Conservation (phyloP, 2,329 filamentous ascomycete genomes). For the Botryotinia calthae region DNA sequence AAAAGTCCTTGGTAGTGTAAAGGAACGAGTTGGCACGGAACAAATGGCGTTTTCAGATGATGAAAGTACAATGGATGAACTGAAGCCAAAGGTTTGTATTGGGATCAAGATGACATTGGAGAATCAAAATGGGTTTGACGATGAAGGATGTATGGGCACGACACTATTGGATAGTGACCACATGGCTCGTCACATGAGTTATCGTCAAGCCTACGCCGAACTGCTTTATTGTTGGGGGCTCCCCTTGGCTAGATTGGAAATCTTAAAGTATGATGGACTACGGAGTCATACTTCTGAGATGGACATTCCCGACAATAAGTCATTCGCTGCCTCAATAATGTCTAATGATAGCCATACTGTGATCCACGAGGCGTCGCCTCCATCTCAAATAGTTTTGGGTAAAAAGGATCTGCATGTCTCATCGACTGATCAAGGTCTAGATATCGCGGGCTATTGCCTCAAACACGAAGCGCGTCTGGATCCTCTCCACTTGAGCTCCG, state of each 20-base stretch:
- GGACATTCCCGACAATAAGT: conserved; percentile 34
- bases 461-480: conserved; percentile 62
- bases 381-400: conserved; percentile 55
- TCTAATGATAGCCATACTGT: conserved; percentile 33
- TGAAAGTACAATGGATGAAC: conserved; percentile 29
- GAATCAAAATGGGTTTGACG: conserved; percentile 65
- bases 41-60: conserved; percentile 37
- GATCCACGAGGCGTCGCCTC: conserved; percentile 29
- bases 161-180: conserved; percentile 54
- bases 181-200: conserved; percentile 53
- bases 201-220: conserved; percentile 65
- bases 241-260: conserved; percentile 60
- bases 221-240: conserved; percentile 66
- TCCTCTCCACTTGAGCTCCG: conserved; percentile 46
- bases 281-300: conserved; percentile 45
- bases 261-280: conserved; percentile 67
- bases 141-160: conserved; percentile 62
- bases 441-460: conserved; percentile 61
- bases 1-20: conserved; percentile 41
- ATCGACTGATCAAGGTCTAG: conserved; percentile 52
- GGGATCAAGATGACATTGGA: conserved; percentile 50
- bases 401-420: conserved; percentile 54
- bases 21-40: conserved; percentile 33
- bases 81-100: conserved; percentile 30
- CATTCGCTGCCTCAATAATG: conserved; percentile 32